Base-by-base conservation (phyloP, 176 grass and related monocot species). In the Leersia perrieri region DNA sequence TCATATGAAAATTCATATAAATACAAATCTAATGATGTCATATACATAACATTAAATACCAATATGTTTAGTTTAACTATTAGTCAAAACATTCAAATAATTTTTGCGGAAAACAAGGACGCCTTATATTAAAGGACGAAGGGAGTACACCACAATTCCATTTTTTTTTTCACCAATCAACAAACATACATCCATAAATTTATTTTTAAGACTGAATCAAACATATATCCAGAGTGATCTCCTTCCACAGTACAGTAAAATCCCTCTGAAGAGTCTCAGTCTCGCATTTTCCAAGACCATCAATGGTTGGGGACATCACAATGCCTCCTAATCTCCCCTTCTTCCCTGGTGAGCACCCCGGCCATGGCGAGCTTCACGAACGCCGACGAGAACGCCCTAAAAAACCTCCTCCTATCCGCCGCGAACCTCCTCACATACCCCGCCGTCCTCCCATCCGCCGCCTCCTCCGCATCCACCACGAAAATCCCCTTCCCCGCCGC, bases 321-420 rank as follows among this genome's bases (percentile, higher is more conserved):
- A 9, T 30, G 25, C 26, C 29, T 77, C 58, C 74, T 63, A 35
- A 77, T 77, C 74, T 63, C 57, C 16, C 57, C 74, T 38, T 77
- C 25, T 4, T 63, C 58, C 1, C 74, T 58, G 74, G 58, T 63
- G 74, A 77, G 74, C 58, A 77, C 74, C 8, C 74, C 74, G 28
- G 5, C 7, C 58, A 9, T 36, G 14, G 74, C 25, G 2, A 77
- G 74, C 58, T 77, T 77, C 58, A 77, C 26, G 58, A 77, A 77
- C 35, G 74, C 57, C 74, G 74, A 77, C 34, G 74, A 26, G 5
- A 77, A 77, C 8, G 18, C 26, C 23, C 23, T 0, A 16, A 77
- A 63, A 58, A 77, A 63, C 8, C 26, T 25, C 5, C 29, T 34
- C 74, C 16, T 42, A 58, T 77, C 74, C 1, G 22, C 33, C 13